phyloP scores from a whole-genome alignment of 1,284 basidiomycete species.

The Vanrija pseudolonga region DNA sequence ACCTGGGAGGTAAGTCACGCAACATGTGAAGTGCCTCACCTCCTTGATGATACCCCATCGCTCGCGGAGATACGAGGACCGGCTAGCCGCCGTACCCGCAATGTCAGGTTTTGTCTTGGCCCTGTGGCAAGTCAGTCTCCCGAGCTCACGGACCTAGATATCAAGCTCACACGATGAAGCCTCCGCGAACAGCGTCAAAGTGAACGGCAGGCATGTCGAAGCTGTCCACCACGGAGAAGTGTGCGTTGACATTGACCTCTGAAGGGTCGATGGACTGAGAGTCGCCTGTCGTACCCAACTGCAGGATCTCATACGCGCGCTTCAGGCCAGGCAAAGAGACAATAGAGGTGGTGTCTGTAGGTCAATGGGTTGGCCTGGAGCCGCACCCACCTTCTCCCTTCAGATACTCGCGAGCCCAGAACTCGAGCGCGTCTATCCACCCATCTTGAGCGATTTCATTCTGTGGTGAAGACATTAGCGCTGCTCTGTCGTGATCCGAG shows the following conservation, averaged over 20 bases:
- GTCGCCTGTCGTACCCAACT: slow-evolving; percentile 58
- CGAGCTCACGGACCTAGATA: no score
- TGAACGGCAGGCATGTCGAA: slow-evolving; percentile 92
- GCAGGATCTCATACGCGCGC: slow-evolving; percentile 75
- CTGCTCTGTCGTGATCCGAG: no score
- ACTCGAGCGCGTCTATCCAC: slow-evolving; percentile 64
- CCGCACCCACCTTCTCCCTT: slow-evolving; percentile 74
- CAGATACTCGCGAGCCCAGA: slow-evolving; percentile 82
- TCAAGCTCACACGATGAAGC: slow-evolving; percentile 25
- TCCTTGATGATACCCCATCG: slow-evolving; percentile 83
- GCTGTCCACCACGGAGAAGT: slow-evolving; percentile 80
- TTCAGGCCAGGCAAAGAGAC: slow-evolving; percentile 57
- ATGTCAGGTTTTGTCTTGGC: slow-evolving; percentile 57
- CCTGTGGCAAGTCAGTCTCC: slow-evolving; percentile 34
- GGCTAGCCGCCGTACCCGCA: slow-evolving; percentile 73
- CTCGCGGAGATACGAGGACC: slow-evolving; percentile 71
- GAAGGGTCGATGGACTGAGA: slow-evolving; percentile 56
- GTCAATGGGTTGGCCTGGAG: not conserved
- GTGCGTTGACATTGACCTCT: slow-evolving; percentile 74
- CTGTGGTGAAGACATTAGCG: slow-evolving; percentile 30
- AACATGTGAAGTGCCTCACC: slow-evolving; percentile 39
- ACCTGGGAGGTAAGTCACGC: slow-evolving; percentile 41
- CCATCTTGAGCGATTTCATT: slow-evolving; percentile 62
- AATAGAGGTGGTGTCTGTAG: slow-evolving; percentile 32
- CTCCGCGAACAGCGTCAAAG: slow-evolving; percentile 71